phyloP scores from a whole-genome alignment of 345 rosid species.

The Eucalyptus urophylla region DNA sequence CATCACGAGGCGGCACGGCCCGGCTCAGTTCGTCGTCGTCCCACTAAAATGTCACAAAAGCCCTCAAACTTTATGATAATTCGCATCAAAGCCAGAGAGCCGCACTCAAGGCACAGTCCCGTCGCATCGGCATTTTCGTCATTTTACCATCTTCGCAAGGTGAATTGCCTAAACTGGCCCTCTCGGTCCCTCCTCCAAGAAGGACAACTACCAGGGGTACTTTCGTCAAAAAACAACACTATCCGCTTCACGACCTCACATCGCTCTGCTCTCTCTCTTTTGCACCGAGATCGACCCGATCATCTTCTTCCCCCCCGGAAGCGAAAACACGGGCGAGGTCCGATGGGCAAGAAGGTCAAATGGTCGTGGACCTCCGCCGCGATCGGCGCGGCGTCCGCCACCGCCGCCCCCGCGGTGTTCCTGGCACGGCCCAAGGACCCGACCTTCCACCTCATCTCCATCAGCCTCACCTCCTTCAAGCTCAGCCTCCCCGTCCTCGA shows the following conservation, averaged over 20 bases:
- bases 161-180: background rate
- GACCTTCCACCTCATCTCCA: constrained; percentile 71
- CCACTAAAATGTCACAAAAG: background rate
- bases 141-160: background rate
- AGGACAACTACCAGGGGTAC: background rate
- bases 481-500: constrained; percentile 62
- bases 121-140: background rate
- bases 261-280: background rate
- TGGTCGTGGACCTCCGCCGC: constrained; percentile 81
- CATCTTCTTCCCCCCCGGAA: too few species aligned
- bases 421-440: constrained; percentile 72
- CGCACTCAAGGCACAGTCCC: background rate
- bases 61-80: background rate
- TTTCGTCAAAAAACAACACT: background rate
- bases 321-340: background rate
- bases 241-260: background rate
- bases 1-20: background rate
- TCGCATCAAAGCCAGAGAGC: background rate
- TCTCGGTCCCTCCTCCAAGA: background rate
- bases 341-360: constrained; percentile 35
- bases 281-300: background rate
- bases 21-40: background rate
- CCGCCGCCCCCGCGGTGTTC: constrained; percentile 30
- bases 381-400: constrained; percentile 58
- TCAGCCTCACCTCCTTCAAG: constrained; percentile 67